Evolutionary conservation across 352 stramenopile genomes (phyloP).

Genomic region (Detonula confervacea): DNA sequence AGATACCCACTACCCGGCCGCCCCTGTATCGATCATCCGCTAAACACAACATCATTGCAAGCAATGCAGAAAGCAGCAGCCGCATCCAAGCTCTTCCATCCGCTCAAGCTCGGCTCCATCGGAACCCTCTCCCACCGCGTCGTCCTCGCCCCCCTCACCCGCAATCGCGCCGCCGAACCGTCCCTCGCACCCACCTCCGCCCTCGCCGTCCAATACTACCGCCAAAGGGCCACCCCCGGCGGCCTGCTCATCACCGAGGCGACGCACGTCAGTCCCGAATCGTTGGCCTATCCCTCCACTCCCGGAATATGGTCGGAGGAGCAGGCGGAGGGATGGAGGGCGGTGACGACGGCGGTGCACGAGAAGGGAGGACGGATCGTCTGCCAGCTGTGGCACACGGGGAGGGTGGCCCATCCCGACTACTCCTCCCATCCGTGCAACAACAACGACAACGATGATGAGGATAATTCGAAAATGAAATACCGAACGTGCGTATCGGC

Average conservation of each 20-base stretch:
- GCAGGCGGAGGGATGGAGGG: slow-evolving; percentile 59
- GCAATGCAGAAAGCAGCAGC: too few species aligned
- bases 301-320: slow-evolving; percentile 52
- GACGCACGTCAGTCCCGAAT: slow-evolving; percentile 70
- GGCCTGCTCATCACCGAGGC: slow-evolving; percentile 85
- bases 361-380: slow-evolving; percentile 86
- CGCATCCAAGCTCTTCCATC: too few species aligned
- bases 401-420: slow-evolving; percentile 80
- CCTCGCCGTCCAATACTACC: slow-evolving; percentile 82
- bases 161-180: not conserved
- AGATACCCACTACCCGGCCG: too few species aligned
- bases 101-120: too few species aligned
- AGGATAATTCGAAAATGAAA: too few species aligned
- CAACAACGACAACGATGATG: too few species aligned
- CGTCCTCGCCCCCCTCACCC: not conserved
- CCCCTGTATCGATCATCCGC: too few species aligned
- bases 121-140: too few species aligned
- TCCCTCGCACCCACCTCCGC: slow-evolving; percentile 63
- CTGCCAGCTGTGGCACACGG: slow-evolving; percentile 89
- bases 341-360: slow-evolving; percentile 81
- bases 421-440: slow-evolving; percentile 74
- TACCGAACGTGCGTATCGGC: too few species aligned
- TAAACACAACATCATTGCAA: too few species aligned
- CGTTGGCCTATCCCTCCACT: slow-evolving; percentile 46
- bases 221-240: slow-evolving; percentile 69